Conservation (phyloP, 202 grass and related monocot species). For the Panicum hallii region DNA sequence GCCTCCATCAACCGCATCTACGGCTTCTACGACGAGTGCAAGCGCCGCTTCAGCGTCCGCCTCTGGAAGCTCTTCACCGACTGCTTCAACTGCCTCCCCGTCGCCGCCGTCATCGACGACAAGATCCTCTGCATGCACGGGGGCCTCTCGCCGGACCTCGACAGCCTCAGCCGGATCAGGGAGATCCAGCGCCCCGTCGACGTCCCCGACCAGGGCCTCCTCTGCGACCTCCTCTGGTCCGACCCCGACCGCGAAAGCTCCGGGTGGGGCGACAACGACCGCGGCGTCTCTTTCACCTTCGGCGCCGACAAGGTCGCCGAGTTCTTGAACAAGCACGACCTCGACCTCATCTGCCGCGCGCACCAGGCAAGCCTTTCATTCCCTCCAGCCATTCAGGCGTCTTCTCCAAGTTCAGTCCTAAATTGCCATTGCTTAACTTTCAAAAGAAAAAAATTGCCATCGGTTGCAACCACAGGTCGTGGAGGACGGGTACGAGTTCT, state of each 20-base stretch:
- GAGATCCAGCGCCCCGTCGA: constrained; percentile 74
- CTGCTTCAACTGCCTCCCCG: constrained; percentile 98
- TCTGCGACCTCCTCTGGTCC: constrained; percentile 93
- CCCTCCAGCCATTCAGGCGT: too few relatives aligned
- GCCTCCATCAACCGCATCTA: constrained; percentile 82
- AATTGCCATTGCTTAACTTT: too few relatives aligned
- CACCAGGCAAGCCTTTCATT: constrained; percentile 53
- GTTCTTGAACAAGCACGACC: constrained; percentile 78
- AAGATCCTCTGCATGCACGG: constrained; percentile 98
- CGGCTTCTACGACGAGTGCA: constrained; percentile 93
- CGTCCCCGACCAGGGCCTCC: constrained; percentile 83
- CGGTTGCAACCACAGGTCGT: constrained; percentile 44
- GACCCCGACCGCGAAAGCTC: constrained; percentile 68
- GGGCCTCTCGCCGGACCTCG: constrained; percentile 73
- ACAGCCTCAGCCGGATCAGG: constrained; percentile 65
- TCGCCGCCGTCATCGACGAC: constrained; percentile 80
- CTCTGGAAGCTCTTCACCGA: constrained; percentile 95
- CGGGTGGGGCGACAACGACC: constrained; percentile 79
- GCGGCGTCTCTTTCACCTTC: constrained; percentile 84
- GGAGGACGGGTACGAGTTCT: constrained; percentile 75
- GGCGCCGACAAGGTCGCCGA: constrained; percentile 80
- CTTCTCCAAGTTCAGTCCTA: too few relatives aligned
- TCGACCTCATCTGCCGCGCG: constrained; percentile 82
- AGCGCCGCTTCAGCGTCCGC: constrained; percentile 69
- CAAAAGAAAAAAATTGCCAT: not conserved